These are phyloP conservation scores for Seminavis robusta DNA, from an alignment of 108 stramenopile species.

Conservation along the genomic window DNA sequence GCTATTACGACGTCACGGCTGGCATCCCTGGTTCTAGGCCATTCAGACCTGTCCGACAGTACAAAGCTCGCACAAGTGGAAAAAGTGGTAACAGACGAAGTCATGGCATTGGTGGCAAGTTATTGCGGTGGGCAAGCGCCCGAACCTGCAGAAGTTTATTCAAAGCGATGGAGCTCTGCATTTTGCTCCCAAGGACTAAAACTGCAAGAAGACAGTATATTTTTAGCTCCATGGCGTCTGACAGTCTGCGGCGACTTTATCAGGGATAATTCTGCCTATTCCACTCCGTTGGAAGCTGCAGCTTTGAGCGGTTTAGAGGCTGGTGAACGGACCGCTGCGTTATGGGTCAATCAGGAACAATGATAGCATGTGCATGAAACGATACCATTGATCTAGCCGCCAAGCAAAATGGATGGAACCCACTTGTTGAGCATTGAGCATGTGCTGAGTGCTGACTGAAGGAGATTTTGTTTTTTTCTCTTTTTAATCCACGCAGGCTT, in stretches of 20 bases:
- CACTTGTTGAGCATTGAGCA: too few species aligned
- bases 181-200: conserved; percentile 6
- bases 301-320: conserved; percentile 25
- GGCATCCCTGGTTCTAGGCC: conserved; percentile 3
- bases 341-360: too few species aligned
- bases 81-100: background rate
- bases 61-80: background rate
- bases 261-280: conserved; percentile 7
- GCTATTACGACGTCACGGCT: conserved; percentile 22
- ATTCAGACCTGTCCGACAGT: background rate
- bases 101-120: background rate
- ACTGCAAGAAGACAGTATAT: conserved; percentile 20
- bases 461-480: too few species aligned
- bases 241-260: conserved; percentile 25
- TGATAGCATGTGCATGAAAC: too few species aligned
- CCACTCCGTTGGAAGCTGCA: conserved; percentile 26
- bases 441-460: too few species aligned
- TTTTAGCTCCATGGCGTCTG: conserved; percentile 22
- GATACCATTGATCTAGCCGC: too few species aligned
- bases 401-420: too few species aligned
- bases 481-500: too few species aligned
- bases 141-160: conserved; percentile 5
- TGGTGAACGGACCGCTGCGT: conserved; percentile 18
- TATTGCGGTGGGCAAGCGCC: background rate
- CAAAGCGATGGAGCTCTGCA: conserved; percentile 17